Base-by-base conservation (phyloP, 73 alveolate species). In the Uronychia binucleata region DNA sequence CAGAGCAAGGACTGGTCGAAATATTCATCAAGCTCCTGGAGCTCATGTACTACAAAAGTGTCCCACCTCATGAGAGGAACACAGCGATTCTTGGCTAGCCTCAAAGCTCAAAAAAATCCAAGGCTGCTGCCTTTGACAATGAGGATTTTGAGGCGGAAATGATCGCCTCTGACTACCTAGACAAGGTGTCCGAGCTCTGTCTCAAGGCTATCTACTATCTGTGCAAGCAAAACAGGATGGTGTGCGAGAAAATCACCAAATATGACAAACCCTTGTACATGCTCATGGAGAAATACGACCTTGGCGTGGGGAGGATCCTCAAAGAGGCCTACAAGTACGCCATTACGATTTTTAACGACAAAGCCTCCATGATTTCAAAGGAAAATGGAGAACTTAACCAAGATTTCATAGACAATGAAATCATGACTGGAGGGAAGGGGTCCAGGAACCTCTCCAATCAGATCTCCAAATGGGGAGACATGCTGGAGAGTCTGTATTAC, bases 261-360 rank as follows among this genome's bases (percentile, higher is more conserved):
- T 90, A 46, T 58, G 95, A 90, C 59, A 35, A 78, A 27, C 26
- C 58, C 26, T 29, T 89, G 1, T 84, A 78, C 58, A 83, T n/a
- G 79, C 31, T 84, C 67, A 81, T 26, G 67, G 81, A 81, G 29
- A 81, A 75, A n/a, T 60, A 58, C n/a, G 32, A 81, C 13, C 81
- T 75, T 1, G 30, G 33, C 1, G 79, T 89, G 30, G 32, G 86
- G 11, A 84, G 76, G 57, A 46, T 90, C 1, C 35, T 90, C 67
- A 85, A 85, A 32, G 95, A 90, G 57, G 34, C 95, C 27, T 90
- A 60, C 77, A 90, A 86, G 58, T 14, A 86, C 33, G 95, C 95
- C 26, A 46, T 78, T 0, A 35, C 29, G 32, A 89, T 89, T 60
- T 57, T 58, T 75, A n/a, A 30, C 25, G 95, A 89, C 59, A 83